phyloP scores from a whole-genome alignment of 305 asterid species.

The Solanum aculeatissimum region DNA sequence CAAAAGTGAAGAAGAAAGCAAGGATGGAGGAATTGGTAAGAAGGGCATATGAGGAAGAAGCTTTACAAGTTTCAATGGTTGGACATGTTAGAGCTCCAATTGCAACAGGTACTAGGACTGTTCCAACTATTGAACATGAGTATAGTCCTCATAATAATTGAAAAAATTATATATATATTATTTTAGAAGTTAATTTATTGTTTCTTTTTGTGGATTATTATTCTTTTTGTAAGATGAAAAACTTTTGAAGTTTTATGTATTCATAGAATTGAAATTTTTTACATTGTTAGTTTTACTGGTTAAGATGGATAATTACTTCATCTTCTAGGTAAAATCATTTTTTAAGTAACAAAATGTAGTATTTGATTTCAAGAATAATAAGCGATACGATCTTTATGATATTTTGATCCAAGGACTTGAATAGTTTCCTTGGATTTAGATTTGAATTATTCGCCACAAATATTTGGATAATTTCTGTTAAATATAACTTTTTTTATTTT shows the following conservation, averaged over 20 bases:
- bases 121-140: slow-evolving; percentile 55
- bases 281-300: background rate
- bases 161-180: background rate
- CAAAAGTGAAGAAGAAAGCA: slow-evolving; percentile 74
- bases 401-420: background rate
- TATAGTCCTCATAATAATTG: slow-evolving; percentile 17
- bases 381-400: background rate
- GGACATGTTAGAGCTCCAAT: slow-evolving; percentile 80
- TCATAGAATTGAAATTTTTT: background rate
- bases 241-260: background rate
- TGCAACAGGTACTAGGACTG: slow-evolving; percentile 60
- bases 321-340: background rate
- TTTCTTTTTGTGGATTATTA: background rate
- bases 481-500: too few species aligned
- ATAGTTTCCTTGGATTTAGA: too few species aligned
- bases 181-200: background rate
- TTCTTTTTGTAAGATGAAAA: slow-evolving; percentile 17
- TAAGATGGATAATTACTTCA: background rate
- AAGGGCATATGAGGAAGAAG: slow-evolving; percentile 89
- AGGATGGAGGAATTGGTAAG: slow-evolving; percentile 79
- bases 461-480: too few species aligned
- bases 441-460: background rate
- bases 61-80: slow-evolving; percentile 87
- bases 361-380: background rate
- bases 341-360: background rate